These are phyloP conservation scores for Hibiscus tridactylites DNA, from an alignment of 345 rosid species.

Conservation along the genomic window DNA sequence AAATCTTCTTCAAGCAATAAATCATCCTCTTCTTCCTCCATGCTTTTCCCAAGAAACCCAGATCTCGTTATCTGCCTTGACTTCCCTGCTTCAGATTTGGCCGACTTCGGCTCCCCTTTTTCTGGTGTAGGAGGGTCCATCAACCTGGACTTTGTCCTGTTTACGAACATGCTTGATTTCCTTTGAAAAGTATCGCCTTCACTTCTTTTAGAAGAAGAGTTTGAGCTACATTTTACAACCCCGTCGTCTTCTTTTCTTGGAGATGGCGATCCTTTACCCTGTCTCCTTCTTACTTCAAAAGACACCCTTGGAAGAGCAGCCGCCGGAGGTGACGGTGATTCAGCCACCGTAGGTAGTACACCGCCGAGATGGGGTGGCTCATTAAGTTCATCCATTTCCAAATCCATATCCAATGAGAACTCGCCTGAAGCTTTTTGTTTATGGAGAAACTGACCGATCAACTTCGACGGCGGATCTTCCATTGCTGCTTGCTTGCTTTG, in stretches of 20 bases:
- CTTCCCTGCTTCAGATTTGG: conserved; percentile 15
- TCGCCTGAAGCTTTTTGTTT: conserved; percentile 68
- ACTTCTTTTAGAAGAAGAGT: conserved; percentile 27
- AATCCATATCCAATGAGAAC: conserved; percentile 57
- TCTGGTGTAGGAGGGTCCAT: conserved; percentile 47
- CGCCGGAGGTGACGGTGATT: conserved; percentile 1
- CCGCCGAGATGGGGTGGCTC: not conserved
- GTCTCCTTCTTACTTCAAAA: conserved; percentile 35
- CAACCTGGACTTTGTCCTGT: conserved; percentile 60
- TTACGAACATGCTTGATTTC: conserved; percentile 20
- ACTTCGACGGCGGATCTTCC: conserved; percentile 63
- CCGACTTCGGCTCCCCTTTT: conserved; percentile 28
- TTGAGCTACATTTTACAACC: conserved; percentile 50
- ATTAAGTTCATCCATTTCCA: conserved; percentile 60
- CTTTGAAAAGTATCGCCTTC: conserved; percentile 27
- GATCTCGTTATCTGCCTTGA: conserved; percentile 35
- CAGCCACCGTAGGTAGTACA: not conserved
- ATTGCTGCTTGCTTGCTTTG: conserved; percentile 5
- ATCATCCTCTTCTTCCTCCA: conserved; percentile 51
- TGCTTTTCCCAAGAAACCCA: conserved; percentile 33
- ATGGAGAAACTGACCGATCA: conserved; percentile 63
- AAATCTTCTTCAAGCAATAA: conserved; percentile 58
- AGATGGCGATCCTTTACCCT: conserved; percentile 17
- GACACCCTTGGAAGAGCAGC: conserved; percentile 19
- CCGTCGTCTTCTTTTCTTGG: conserved; percentile 28